Conservation (phyloP, 345 rosid genomes). For the Bruguiera gymnorhiza region DNA sequence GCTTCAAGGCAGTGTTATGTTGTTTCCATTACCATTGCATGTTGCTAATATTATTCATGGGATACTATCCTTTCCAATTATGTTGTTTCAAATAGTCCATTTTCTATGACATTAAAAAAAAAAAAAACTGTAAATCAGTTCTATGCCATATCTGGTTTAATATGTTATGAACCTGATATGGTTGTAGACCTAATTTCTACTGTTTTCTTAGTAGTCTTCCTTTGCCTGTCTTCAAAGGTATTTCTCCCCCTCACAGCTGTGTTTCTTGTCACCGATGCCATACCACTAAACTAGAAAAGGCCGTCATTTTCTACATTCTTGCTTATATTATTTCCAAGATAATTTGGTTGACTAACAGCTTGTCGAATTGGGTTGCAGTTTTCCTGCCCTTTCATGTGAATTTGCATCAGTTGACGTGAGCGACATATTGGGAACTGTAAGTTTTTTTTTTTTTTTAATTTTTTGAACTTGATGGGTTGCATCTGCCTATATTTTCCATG, state of each 20-base stretch:
- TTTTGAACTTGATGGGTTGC: constrained; percentile 15
- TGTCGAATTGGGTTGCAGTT: constrained; percentile 47
- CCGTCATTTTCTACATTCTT: too few relatives aligned
- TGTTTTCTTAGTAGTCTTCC: background rate
- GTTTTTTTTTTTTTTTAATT: constrained; percentile 34
- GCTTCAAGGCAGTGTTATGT: too few relatives aligned
- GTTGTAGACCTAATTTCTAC: background rate
- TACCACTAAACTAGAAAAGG: too few relatives aligned
- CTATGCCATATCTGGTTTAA: background rate
- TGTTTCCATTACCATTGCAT: too few relatives aligned
- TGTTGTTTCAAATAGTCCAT: too few relatives aligned
- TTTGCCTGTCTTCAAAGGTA: too few relatives aligned
- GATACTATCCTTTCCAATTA: too few relatives aligned
- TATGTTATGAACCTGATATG: background rate
- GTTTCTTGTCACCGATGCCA: too few relatives aligned
- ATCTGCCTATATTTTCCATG: background rate
- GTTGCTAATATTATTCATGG: too few relatives aligned
- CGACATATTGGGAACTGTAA: constrained; percentile 98
- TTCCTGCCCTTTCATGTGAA: constrained; percentile 97
- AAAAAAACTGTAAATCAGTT: background rate
- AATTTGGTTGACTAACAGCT: constrained; percentile 25
- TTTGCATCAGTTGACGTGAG: constrained; percentile 94
- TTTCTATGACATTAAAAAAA: too few relatives aligned
- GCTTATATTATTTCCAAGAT: constrained; percentile 7
- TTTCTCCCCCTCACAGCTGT: too few relatives aligned